These are phyloP conservation scores for Erysiphe neolycopersici DNA, from an alignment of 2,329 filamentous ascomycete genomes.

Conservation along the genomic window DNA sequence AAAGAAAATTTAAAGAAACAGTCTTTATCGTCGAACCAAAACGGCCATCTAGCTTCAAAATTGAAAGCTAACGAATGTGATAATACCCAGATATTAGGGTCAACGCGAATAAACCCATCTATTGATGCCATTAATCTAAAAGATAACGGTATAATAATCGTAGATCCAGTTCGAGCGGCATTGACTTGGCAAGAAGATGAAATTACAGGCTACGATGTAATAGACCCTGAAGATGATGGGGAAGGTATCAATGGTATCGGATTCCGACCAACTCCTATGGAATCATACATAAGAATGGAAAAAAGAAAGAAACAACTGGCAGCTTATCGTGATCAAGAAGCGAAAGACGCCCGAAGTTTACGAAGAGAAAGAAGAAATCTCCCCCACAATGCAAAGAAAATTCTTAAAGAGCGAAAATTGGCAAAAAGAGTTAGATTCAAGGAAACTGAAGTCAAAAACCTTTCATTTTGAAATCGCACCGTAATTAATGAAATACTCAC, in stretches of 20 bases:
- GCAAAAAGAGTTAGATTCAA: background rate
- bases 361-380: slow-evolving; percentile 22
- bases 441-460: background rate
- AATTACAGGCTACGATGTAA: slow-evolving; percentile 37
- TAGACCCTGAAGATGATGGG: slow-evolving; percentile 39
- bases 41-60: too few species aligned
- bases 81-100: too few species aligned
- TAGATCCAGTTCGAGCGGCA: slow-evolving; percentile 20
- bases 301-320: slow-evolving; percentile 32
- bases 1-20: too few species aligned
- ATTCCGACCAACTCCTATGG: slow-evolving; percentile 34
- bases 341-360: slow-evolving; percentile 29
- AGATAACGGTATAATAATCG: slow-evolving; percentile 1
- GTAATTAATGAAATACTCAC: too few species aligned
- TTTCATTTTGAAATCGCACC: background rate
- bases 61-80: too few species aligned
- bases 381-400: background rate
- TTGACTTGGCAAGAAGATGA: slow-evolving; percentile 43
- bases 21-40: too few species aligned
- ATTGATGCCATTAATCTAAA: background rate
- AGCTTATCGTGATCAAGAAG: slow-evolving; percentile 34
- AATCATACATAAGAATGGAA: slow-evolving; percentile 28
- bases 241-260: slow-evolving; percentile 41
- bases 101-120: background rate
- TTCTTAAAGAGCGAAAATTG: background rate